phyloP scores from a whole-genome alignment of 768 basidiomycete genomes.

The Crepidotus variabilis region DNA sequence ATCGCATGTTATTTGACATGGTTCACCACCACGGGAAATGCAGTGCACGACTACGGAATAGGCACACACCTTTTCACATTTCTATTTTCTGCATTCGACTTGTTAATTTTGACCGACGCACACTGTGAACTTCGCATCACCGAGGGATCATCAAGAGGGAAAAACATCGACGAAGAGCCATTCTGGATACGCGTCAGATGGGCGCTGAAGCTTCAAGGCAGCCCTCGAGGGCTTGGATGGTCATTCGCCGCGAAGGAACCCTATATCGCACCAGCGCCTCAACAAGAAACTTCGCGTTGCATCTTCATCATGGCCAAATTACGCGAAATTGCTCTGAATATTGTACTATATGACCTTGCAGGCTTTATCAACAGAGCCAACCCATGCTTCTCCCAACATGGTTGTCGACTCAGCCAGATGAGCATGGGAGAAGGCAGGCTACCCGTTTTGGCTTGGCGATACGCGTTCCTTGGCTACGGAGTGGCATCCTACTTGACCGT shows the following conservation, averaged over 20 bases:
- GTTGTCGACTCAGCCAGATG: background rate
- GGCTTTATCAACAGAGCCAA: conserved; percentile 1
- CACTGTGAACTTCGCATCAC: conserved; percentile 1
- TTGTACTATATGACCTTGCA: conserved; percentile 3
- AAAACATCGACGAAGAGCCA: background rate
- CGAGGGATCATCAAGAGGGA: background rate
- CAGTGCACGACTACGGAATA: conserved; percentile 1
- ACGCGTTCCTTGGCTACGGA: conserved; percentile 1
- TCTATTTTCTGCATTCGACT: conserved; percentile 5
- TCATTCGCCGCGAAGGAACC: conserved; percentile 1
- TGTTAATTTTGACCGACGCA: background rate
- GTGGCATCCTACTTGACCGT: background rate
- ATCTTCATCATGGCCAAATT: conserved; percentile 1
- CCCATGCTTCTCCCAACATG: conserved; percentile 2
- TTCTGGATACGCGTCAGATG: conserved; percentile 5
- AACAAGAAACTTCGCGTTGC: background rate
- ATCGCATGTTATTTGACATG: conserved; percentile 2
- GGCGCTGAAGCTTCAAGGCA: background rate
- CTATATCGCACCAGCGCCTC: background rate
- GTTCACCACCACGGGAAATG: conserved; percentile 1
- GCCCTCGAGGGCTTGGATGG: conserved; percentile 8
- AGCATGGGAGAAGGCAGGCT: background rate
- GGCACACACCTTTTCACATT: conserved; percentile 3
- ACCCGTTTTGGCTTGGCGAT: background rate
- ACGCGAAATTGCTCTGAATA: conserved; percentile 1